Percentiles rank a stretch among this genome's conserved stretches.
Conservation (phyloP, 1,139 yeast genomes). For the Suhomyces ambrosiae region DNA sequence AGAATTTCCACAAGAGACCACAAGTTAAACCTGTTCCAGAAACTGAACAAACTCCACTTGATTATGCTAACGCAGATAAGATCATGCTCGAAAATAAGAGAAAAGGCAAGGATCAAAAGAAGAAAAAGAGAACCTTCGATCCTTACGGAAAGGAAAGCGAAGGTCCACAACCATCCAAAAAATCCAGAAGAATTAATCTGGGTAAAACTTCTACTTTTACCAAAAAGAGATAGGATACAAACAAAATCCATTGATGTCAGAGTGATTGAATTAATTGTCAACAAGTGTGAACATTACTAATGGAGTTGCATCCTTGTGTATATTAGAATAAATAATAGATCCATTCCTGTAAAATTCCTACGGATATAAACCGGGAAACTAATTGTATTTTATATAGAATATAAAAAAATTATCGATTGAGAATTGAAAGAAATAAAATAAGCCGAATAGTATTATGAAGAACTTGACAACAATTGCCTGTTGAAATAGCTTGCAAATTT, state of each 20-base stretch:
- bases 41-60: slow-evolving; percentile 26
- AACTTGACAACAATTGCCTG: no score
- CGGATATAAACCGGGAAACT: no score
- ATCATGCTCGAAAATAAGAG: slow-evolving; percentile 38
- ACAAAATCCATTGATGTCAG: no score
- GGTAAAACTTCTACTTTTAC: slow-evolving; percentile 56
- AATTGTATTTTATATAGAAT: no score
- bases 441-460: no score
- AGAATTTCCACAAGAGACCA: not conserved
- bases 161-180: slow-evolving; percentile 57
- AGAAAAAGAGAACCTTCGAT: slow-evolving; percentile 57
- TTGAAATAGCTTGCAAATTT: no score
- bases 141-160: slow-evolving; percentile 53
- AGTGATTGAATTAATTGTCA: no score
- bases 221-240: slow-evolving; percentile 20
- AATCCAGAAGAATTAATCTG: slow-evolving; percentile 36
- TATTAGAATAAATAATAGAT: no score
- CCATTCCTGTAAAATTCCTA: no score
- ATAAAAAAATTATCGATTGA: no score
- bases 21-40: slow-evolving; percentile 12
- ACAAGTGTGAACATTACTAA: no score
- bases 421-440: no score
- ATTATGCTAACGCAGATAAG: slow-evolving; percentile 53
- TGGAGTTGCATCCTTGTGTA: not conserved
- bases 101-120: slow-evolving; percentile 15